Evolutionary conservation across 768 basidiomycete genomes (phyloP).

Genomic region (Russula compacta): DNA sequence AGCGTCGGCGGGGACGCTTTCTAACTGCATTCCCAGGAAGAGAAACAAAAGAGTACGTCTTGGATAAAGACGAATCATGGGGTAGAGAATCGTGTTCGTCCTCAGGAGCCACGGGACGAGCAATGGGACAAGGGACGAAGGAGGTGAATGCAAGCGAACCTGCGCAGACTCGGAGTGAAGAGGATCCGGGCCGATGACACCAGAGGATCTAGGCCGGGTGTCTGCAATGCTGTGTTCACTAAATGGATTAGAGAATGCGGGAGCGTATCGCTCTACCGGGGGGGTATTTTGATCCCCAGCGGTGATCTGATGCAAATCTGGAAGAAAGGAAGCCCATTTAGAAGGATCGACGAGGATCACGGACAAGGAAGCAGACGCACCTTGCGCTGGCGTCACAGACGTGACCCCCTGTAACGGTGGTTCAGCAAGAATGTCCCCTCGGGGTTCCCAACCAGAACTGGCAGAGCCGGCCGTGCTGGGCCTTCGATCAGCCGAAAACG

Average conservation of each 20-base stretch:
- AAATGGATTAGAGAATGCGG: slow-evolving; percentile 12
- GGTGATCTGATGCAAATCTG: slow-evolving; percentile 14
- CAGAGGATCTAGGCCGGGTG: slow-evolving; percentile 13
- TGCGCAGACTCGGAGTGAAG: slow-evolving; percentile 4
- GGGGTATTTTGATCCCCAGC: slow-evolving; percentile 4
- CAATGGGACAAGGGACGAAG: slow-evolving; percentile 10
- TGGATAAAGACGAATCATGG: slow-evolving; percentile 27
- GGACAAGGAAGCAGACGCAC: background rate
- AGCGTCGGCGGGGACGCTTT: slow-evolving; percentile 76
- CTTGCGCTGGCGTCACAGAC: background rate
- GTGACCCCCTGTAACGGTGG: slow-evolving; percentile 3
- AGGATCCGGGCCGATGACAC: slow-evolving; percentile 7
- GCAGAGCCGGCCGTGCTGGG: slow-evolving; percentile 17
- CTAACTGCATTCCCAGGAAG: slow-evolving; percentile 73
- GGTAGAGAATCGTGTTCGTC: slow-evolving; percentile 19
- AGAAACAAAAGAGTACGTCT: slow-evolving; percentile 77
- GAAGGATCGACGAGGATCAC: slow-evolving; percentile 17
- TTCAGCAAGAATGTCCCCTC: slow-evolving; percentile 1
- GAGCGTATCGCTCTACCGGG: slow-evolving; percentile 1
- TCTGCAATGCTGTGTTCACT: slow-evolving; percentile 2
- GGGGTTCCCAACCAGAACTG: slow-evolving; percentile 15
- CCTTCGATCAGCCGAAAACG: slow-evolving; percentile 10
- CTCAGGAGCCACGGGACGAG: slow-evolving; percentile 19
- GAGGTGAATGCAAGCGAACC: slow-evolving; percentile 9
- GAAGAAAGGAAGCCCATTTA: slow-evolving; percentile 2